Conservation (phyloP, 352 stramenopile genomes). For the Globisporangium nunn region DNA sequence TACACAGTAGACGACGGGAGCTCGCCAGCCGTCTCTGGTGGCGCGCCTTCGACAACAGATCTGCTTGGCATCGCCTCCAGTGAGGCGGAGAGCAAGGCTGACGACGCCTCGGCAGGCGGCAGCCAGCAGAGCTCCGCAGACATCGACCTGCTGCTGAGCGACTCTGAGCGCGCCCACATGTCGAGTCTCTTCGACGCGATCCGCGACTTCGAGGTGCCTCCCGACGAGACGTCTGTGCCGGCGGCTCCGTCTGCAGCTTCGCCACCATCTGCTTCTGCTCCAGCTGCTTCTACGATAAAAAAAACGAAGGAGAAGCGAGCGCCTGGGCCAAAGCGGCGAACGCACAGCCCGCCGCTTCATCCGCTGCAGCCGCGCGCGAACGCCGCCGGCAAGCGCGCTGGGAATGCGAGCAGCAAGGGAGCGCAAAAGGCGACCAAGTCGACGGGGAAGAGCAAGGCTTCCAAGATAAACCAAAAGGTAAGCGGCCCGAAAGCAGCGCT, state of each 20-base stretch:
- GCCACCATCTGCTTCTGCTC: conserved; percentile 4
- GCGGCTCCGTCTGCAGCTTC: neutral
- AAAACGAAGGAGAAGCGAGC: conserved; percentile 11
- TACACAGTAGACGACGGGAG: conserved; percentile 5
- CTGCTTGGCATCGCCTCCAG: neutral
- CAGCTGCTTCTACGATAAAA: conserved; percentile 5
- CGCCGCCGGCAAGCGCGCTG: neutral
- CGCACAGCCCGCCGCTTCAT: conserved; percentile 16
- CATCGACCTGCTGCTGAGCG: conserved; percentile 51
- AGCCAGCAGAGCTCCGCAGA: conserved; percentile 14
- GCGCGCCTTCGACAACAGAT: neutral
- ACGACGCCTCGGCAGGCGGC: neutral
- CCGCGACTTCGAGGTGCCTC: conserved; percentile 52
- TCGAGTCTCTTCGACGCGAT: conserved; percentile 63
- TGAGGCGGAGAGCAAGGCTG: conserved; percentile 1
- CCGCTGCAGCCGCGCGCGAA: conserved; percentile 5
- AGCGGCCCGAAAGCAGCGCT: neutral
- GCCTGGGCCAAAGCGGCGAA: conserved; percentile 16
- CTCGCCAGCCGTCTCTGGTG: neutral
- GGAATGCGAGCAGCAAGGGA: neutral
- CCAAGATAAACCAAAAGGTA: neutral
- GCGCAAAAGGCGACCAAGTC: neutral
- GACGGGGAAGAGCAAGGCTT: conserved; percentile 17
- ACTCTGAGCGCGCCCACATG: conserved; percentile 56
- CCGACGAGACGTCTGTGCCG: neutral